Conservation (phyloP, 1,284 basidiomycete species). For the Irpex sp. region DNA sequence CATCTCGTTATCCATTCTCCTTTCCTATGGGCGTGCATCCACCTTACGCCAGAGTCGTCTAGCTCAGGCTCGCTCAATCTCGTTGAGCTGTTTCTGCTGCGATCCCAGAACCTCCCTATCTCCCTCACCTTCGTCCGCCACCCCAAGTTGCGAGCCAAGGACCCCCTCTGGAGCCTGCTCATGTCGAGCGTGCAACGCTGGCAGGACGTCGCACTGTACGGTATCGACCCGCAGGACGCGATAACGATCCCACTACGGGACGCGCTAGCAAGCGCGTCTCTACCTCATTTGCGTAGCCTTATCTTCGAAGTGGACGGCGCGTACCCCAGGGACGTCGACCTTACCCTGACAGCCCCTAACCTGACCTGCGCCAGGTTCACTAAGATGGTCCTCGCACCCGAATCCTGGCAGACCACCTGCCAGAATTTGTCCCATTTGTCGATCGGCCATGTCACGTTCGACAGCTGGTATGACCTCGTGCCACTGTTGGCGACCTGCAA, state of each 20-base stretch:
- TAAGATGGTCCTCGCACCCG: not conserved
- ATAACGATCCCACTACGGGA: not conserved
- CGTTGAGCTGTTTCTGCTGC: conserved; percentile 2
- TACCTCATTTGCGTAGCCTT: not conserved
- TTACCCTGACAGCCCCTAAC: not conserved
- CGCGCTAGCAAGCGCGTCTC: not conserved
- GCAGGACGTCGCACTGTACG: not conserved
- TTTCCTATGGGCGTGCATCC: conserved; percentile 7
- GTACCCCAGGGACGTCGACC: not conserved
- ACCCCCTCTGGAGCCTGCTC: not conserved
- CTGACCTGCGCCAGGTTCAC: not conserved
- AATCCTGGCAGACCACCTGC: not conserved
- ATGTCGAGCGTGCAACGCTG: not conserved
- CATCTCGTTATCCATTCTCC: not conserved
- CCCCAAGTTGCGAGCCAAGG: not conserved
- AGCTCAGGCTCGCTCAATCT: not conserved
- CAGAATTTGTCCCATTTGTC: not conserved
- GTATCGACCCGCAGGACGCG: not conserved
- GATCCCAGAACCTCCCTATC: conserved; percentile 4
- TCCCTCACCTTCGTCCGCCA: conserved; percentile 2
- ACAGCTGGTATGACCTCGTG: not conserved
- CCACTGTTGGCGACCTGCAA: not conserved
- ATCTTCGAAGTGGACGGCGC: not conserved
- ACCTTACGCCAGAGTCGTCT: not conserved
- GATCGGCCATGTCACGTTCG: not conserved